These are phyloP conservation scores for Akanthomyces muscarius DNA, from an alignment of 2,329 filamentous ascomycete genomes.

Conservation along the genomic window DNA sequence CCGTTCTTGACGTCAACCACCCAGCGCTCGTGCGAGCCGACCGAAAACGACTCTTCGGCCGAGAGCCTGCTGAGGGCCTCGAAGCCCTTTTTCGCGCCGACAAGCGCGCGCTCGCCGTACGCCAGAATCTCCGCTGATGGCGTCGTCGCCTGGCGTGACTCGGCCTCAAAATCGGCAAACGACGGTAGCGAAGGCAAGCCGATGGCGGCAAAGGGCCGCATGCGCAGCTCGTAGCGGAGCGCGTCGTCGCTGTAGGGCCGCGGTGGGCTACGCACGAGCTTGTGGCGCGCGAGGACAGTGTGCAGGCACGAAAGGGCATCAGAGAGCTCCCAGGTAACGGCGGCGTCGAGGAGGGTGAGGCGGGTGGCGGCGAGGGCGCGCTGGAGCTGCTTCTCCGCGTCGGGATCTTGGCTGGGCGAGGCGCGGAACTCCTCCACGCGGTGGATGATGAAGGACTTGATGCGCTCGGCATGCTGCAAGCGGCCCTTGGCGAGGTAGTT, in stretches of 20 bases:
- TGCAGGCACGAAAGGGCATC: conserved; percentile 60
- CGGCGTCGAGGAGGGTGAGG: conserved; percentile 59
- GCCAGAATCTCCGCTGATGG: conserved; percentile 39
- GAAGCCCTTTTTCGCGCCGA: conserved; percentile 50
- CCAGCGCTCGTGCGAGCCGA: conserved; percentile 60
- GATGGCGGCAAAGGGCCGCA: conserved; percentile 75
- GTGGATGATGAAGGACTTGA: conserved; percentile 59
- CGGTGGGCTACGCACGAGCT: conserved; percentile 46
- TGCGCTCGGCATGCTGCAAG: conserved; percentile 66
- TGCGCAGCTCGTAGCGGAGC: conserved; percentile 76
- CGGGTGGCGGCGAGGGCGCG: conserved; percentile 54
- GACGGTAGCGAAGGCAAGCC: conserved; percentile 63
- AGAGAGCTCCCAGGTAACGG: conserved; percentile 56
- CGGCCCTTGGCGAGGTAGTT: conserved; percentile 67
- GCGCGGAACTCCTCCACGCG: conserved; percentile 30
- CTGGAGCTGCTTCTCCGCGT: conserved; percentile 41
- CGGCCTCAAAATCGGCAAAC: conserved; percentile 55
- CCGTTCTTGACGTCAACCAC: conserved; percentile 53
- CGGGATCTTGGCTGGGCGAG: conserved; percentile 21
- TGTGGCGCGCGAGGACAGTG: conserved; percentile 57
- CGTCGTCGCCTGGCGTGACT: conserved; percentile 38
- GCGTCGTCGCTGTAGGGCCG: conserved; percentile 64
- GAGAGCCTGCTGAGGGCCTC: conserved; percentile 52
- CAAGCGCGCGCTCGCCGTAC: conserved; percentile 43
- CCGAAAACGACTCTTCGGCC: conserved; percentile 50